Conservation (phyloP, 177 flowering plant genomes). For the Vitis hybrid region DNA sequence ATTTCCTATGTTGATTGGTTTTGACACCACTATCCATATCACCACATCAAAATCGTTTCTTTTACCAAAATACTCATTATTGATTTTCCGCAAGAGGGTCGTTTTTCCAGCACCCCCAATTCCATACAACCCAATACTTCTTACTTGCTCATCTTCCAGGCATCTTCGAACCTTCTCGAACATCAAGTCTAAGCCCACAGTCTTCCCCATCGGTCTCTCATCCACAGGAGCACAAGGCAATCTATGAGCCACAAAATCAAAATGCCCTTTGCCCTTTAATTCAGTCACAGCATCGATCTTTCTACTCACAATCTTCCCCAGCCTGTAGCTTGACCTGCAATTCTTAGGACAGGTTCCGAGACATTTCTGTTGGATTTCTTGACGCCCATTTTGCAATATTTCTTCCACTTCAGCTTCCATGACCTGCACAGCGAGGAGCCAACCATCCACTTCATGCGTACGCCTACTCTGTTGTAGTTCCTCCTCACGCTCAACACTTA, state of each 20-base stretch:
- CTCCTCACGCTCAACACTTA: background rate
- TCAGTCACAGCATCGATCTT: background rate
- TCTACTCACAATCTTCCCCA: background rate
- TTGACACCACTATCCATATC: background rate
- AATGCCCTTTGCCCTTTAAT: background rate
- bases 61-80: too few species aligned
- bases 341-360: background rate
- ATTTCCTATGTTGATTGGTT: background rate
- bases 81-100: too few species aligned
- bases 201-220: background rate
- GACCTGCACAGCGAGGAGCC: background rate
- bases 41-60: background rate
- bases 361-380: background rate
- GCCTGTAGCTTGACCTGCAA: constrained; percentile 1
- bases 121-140: constrained; percentile 1
- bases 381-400: background rate
- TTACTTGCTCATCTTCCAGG: background rate
- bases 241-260: background rate
- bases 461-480: background rate
- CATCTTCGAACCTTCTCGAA: background rate
- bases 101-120: too few species aligned
- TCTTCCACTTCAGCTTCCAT: background rate
- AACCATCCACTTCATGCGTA: background rate
- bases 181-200: background rate
- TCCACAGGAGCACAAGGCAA: background rate